Evolutionary conservation across 148 eudicot genomes (phyloP), one percentile per base, ranked within the genome.

Genomic region (Talinum fruticosum): DNA sequence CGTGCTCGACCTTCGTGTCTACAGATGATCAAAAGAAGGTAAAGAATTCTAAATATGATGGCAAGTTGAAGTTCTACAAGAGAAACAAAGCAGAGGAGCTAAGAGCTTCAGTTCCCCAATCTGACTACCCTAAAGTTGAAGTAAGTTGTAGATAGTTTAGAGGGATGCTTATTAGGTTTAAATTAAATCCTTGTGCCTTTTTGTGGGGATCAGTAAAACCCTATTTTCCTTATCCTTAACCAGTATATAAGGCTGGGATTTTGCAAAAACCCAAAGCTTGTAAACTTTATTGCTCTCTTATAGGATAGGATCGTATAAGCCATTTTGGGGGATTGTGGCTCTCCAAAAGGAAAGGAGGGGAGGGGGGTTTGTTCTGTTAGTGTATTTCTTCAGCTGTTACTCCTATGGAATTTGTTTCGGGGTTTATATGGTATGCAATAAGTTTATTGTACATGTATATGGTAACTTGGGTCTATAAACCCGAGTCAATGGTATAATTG

Each of bases 81-180:
- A 84, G 92, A 75, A 84, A 86, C 83, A 87, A 76, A 49, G 71
- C 79, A 66, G 65, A 44, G 47, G 81, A 85, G 78, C 82, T 67
- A 68, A 82, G 82, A 73, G 81, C 82, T 36, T 37, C 82, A 5
- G 32, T 47, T 47, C 72, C 81, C 62, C 82, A 49, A 74, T 66
- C 76, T 61, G 44, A 61, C 69, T 71, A 41, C 83, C 69, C 85
- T 54, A 79, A 82, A 41, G 74, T 82, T 30, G 70, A 77, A 82
- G 85, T 79, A 68, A 79, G 87, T 18, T 85, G 87, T 82, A 69
- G 85, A 80, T 82, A 79, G 18, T 62, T 62, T 62, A 28, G 66
- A 33, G 12, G 44, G 8, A 26, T 62, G 8, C 30, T 62, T 13
- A 26, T 33, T 28, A 28, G 32, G 66, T 26, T 18, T 59, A n/a